phyloP scores from a whole-genome alignment of 2,329 filamentous ascomycete genomes.

The Colletotrichum tropicale region DNA sequence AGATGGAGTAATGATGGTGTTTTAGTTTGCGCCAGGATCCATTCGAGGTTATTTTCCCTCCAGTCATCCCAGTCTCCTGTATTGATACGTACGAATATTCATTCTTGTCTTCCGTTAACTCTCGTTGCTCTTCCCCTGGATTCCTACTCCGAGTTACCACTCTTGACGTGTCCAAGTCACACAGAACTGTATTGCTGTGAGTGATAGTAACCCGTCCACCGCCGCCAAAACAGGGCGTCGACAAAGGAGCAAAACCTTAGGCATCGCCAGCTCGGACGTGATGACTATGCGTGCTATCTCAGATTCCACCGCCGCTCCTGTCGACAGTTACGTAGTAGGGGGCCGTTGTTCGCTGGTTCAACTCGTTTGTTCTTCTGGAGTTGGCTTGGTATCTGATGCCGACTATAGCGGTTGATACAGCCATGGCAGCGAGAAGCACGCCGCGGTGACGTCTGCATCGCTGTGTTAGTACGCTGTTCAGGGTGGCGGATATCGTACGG shows the following conservation, averaged over 20 bases:
- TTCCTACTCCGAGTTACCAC: neutral
- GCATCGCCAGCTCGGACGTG: neutral
- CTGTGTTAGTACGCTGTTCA: neutral
- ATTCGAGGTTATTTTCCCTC: neutral
- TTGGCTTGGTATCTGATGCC: slow-evolving; percentile 39
- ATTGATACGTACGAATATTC: slow-evolving; percentile 2
- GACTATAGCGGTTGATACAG: slow-evolving; percentile 29
- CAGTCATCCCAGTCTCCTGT: slow-evolving; percentile 1
- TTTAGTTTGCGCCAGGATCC: neutral
- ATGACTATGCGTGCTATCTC: neutral
- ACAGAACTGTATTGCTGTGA: neutral
- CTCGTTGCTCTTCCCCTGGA: neutral
- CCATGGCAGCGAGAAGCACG: slow-evolving; percentile 36
- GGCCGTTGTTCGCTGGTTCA: slow-evolving; percentile 40
- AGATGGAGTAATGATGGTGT: slow-evolving; percentile 14
- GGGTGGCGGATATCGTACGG: neutral
- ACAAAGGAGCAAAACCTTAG: neutral
- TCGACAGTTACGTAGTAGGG: slow-evolving; percentile 55
- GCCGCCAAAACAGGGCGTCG: neutral
- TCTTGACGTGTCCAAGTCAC: neutral
- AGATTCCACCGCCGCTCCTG: slow-evolving; percentile 53
- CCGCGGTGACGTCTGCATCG: slow-evolving; percentile 40
- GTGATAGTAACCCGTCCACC: neutral
- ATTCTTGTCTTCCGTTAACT: neutral
- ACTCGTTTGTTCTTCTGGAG: slow-evolving; percentile 45